phyloP scores from a whole-genome alignment of 495 filamentous ascomycete species.

The Jackrogersella minutella region DNA sequence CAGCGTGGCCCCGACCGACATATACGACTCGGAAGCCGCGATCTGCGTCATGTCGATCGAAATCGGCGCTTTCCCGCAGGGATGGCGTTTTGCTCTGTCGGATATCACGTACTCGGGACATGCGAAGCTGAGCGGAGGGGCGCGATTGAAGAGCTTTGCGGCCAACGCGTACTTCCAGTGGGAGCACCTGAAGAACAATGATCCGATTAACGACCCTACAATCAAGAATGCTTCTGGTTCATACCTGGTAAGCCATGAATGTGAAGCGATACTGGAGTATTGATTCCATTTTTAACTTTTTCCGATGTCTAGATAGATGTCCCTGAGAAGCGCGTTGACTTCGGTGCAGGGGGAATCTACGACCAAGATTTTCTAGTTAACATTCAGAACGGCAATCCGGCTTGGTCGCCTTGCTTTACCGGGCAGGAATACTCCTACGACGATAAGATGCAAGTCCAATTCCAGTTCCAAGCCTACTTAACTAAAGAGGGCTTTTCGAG shows the following conservation, averaged over 20 bases:
- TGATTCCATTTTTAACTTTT: background rate
- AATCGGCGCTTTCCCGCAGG: slow-evolving; percentile 29
- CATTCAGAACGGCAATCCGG: slow-evolving; percentile 16
- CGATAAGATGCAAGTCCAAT: slow-evolving; percentile 37
- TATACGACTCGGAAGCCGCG: slow-evolving; percentile 31
- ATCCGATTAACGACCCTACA: slow-evolving; percentile 5
- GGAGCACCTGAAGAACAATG: slow-evolving; percentile 33
- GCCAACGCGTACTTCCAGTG: slow-evolving; percentile 35
- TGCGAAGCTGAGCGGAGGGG: slow-evolving; percentile 25
- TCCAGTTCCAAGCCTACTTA: slow-evolving; percentile 36
- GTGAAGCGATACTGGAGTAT: background rate
- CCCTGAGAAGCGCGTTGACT: slow-evolving; percentile 18
- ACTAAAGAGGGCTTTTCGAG: slow-evolving; percentile 31
- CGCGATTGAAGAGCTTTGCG: slow-evolving; percentile 28
- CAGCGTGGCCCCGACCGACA: slow-evolving; percentile 25
- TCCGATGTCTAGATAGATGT: slow-evolving; percentile 18
- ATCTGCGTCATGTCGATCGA: slow-evolving; percentile 35
- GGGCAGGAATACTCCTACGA: slow-evolving; percentile 34
- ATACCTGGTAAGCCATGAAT: slow-evolving; percentile 14
- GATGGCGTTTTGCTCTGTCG: slow-evolving; percentile 28
- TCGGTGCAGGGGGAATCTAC: slow-evolving; percentile 16
- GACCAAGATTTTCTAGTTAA: slow-evolving; percentile 27
- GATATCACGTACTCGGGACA: slow-evolving; percentile 32
- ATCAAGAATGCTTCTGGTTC: slow-evolving; percentile 34
- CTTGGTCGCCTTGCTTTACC: slow-evolving; percentile 34